A percentile compares a stretch with the other conserved stretches of the same genome.
Evolutionary conservation across 2,329 filamentous ascomycete genomes (phyloP).

Genomic region (Epichloe festucae): DNA sequence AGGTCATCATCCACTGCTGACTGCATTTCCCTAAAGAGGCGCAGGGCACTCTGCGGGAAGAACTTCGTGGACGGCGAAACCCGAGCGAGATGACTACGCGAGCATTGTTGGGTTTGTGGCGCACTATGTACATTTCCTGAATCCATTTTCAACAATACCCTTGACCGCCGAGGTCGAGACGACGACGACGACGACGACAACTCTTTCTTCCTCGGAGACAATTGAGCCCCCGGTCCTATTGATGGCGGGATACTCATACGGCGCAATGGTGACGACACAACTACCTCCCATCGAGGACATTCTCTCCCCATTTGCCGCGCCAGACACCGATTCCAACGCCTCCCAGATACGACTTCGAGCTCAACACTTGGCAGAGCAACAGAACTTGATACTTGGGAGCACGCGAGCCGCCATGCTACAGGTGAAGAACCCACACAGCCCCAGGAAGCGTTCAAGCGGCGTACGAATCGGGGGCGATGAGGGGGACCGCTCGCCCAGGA

Average conservation of each 20-base stretch:
- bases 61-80: constrained; percentile 77
- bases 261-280: constrained; percentile 65
- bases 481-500: constrained; percentile 20
- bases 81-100: constrained; percentile 71
- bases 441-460: constrained; percentile 17
- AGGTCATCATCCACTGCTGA: no score
- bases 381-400: constrained; percentile 34
- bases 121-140: constrained; percentile 54
- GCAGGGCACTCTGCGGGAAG: constrained; percentile 59
- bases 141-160: constrained; percentile 20
- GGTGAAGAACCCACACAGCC: constrained; percentile 13
- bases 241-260: constrained; percentile 86
- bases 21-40: constrained; percentile 49
- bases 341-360: constrained; percentile 61
- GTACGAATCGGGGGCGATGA: constrained; percentile 40
- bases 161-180: neutral
- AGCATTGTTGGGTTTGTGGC: constrained; percentile 71
- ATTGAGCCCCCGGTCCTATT: constrained; percentile 31
- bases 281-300: constrained; percentile 52
- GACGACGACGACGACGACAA: neutral
- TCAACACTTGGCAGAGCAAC: constrained; percentile 50
- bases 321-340: constrained; percentile 41
- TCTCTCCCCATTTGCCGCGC: constrained; percentile 42
- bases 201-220: neutral
- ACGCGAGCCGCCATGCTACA: constrained; percentile 20